These are phyloP conservation scores for Solanum aculeatissimum DNA, from an alignment of 305 asterid genomes.

Conservation along the genomic window DNA sequence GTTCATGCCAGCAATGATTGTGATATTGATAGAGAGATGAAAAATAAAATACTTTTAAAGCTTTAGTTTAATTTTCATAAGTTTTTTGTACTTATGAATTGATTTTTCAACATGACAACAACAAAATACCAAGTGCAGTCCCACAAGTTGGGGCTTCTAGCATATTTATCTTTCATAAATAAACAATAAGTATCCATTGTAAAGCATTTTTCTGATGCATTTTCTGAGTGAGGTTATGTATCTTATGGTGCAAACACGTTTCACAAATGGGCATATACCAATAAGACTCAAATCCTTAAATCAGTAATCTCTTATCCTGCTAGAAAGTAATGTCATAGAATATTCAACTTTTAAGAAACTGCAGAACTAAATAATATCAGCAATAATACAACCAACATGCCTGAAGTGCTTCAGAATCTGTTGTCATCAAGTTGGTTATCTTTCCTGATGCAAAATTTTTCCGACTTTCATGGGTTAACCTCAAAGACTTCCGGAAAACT, in stretches of 20 bases:
- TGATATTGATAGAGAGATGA: not conserved
- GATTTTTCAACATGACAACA: not conserved
- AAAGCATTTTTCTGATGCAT: not conserved
- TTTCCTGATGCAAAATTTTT: conserved; percentile 75
- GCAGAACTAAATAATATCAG: not conserved
- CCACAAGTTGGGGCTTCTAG: not conserved
- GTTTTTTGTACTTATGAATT: not conserved
- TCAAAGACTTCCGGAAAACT: conserved; percentile 82
- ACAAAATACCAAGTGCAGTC: not conserved
- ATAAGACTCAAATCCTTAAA: not conserved
- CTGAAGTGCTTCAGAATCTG: conserved; percentile 97
- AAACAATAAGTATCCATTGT: not conserved
- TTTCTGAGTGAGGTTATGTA: not conserved
- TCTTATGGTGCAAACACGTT: not conserved
- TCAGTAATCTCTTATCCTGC: not conserved
- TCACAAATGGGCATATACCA: not conserved
- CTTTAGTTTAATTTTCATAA: not conserved
- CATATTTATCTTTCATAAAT: not conserved
- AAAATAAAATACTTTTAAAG: not conserved
- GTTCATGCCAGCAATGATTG: not conserved
- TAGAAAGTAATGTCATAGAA: not conserved
- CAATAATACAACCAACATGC: conserved; percentile 23
- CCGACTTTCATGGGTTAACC: conserved; percentile 92
- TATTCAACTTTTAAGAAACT: not conserved
- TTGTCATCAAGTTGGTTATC: conserved; percentile 90